phyloP scores from a whole-genome alignment of 2,329 filamentous ascomycete species.

The Sporothrix dimorphospora region DNA sequence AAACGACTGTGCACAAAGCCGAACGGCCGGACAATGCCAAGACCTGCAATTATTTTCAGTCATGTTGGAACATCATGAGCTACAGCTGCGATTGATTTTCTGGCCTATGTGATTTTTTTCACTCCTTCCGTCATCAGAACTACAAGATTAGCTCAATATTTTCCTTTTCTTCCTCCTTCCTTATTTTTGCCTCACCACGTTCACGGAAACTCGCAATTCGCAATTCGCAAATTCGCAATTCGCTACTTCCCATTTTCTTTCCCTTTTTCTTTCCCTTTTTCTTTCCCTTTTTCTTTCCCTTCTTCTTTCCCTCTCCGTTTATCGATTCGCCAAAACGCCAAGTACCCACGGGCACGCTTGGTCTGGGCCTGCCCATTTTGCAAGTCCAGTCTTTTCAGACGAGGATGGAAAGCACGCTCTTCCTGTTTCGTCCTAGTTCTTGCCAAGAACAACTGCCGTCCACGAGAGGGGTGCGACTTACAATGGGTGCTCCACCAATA shows the following conservation, averaged over 20 bases:
- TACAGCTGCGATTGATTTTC: neutral
- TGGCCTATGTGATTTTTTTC: neutral
- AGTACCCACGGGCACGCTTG: neutral
- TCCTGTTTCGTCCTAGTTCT: neutral
- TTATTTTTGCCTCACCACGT: neutral
- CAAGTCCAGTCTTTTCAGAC: neutral
- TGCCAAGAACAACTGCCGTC: conserved; percentile 17
- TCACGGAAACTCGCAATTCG: neutral
- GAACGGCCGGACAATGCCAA: neutral
- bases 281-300: neutral
- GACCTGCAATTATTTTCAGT: neutral
- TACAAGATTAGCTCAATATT: neutral
- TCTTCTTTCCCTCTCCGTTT: neutral
- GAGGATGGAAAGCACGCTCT: neutral
- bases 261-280: too few relatives aligned
- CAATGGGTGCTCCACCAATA: neutral
- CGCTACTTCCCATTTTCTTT: too few relatives aligned
- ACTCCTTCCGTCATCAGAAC: neutral
- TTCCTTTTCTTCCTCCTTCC: neutral
- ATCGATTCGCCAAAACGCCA: neutral
- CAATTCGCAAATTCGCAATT: too few relatives aligned
- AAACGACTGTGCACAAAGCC: neutral
- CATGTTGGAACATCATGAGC: neutral
- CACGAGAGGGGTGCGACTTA: neutral
- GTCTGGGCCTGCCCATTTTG: neutral